These are phyloP conservation scores for Eimeria necatrix DNA, from an alignment of 169 alveolate genomes.

Conservation along the genomic window DNA sequence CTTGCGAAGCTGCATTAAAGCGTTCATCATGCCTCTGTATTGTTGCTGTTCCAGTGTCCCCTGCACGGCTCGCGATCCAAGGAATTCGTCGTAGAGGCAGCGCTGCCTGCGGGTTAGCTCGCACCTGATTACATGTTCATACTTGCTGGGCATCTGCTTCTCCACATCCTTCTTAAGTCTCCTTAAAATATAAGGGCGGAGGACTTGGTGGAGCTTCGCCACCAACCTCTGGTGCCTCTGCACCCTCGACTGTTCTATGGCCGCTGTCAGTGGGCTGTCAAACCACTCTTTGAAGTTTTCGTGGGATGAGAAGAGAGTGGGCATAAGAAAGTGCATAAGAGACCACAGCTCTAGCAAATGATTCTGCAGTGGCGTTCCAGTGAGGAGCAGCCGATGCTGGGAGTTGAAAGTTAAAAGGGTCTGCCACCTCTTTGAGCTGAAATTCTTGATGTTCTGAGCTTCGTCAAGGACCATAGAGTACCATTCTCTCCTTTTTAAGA, in stretches of 20 bases:
- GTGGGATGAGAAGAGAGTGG: constrained; percentile 94
- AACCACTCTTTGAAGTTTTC: constrained; percentile 96
- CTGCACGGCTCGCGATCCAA: constrained; percentile 87
- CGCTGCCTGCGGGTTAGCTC: constrained; percentile 89
- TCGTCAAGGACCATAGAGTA: constrained; percentile 98
- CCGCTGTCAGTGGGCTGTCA: constrained; percentile 94
- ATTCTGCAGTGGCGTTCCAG: constrained; percentile 99
- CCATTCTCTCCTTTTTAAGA: constrained; percentile 97
- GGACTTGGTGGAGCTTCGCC: constrained; percentile 96
- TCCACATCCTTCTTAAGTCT: constrained; percentile 99
- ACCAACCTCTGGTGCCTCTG: constrained; percentile 84
- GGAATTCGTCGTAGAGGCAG: constrained; percentile 98
- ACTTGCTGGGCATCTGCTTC: constrained; percentile 98
- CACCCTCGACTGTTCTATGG: constrained; percentile 91
- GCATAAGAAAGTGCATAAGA: constrained; percentile 98
- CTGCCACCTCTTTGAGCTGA: constrained; percentile 98
- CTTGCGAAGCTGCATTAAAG: constrained; percentile 97
- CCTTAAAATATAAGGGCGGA: constrained; percentile 98
- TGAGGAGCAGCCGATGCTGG: constrained; percentile 96
- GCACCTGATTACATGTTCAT: constrained; percentile 79
- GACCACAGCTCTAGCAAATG: constrained; percentile 99
- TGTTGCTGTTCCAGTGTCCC: constrained; percentile 83
- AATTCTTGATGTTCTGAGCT: constrained; percentile 99
- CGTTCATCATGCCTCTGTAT: constrained; percentile 97
- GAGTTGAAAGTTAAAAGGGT: constrained; percentile 97